A percentile compares a stretch with the other conserved stretches of the same genome.
Evolutionary conservation across 805 yeast genomes (phyloP).

Genomic region (Wickerhamiella dianesei): DNA sequence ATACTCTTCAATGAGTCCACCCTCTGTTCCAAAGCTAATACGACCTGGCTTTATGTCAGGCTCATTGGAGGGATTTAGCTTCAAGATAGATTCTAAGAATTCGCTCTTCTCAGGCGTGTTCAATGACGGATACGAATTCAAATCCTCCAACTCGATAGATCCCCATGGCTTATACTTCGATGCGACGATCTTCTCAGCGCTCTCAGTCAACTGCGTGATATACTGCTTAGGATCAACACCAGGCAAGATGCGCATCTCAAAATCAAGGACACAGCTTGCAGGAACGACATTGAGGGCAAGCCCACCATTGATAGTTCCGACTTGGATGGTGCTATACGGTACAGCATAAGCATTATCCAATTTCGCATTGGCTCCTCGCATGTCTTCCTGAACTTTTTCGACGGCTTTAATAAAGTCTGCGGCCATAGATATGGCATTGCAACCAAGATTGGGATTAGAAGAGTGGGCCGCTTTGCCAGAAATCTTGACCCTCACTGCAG

Average conservation of each 20-base stretch:
- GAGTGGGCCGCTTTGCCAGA: slow-evolving; percentile 13
- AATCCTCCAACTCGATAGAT: slow-evolving; percentile 4
- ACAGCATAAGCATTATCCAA: slow-evolving; percentile 10
- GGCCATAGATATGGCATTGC: slow-evolving; percentile 13
- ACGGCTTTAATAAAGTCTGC: slow-evolving; percentile 11
- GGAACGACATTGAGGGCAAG: slow-evolving; percentile 15
- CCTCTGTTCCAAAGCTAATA: slow-evolving; percentile 14
- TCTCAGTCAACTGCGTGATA: slow-evolving; percentile 2
- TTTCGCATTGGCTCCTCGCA: background rate
- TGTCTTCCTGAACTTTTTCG: slow-evolving; percentile 6
- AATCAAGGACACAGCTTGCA: slow-evolving; percentile 12
- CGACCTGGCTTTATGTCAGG: slow-evolving; percentile 3
- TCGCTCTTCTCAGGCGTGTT: slow-evolving; percentile 2
- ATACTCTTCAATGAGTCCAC: slow-evolving; percentile 13
- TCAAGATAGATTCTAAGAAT: slow-evolving; percentile 2
- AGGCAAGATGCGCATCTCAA: slow-evolving; percentile 14
- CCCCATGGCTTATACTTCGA: slow-evolving; percentile 2
- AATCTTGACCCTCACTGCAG: slow-evolving; percentile 11
- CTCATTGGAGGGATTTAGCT: background rate
- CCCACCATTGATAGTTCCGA: slow-evolving; percentile 13
- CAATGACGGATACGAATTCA: slow-evolving; percentile 13
- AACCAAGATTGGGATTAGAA: slow-evolving; percentile 13
- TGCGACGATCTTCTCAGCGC: slow-evolving; percentile 4
- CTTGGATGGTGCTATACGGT: slow-evolving; percentile 11
- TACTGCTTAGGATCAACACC: slow-evolving; percentile 4